A percentile compares a stretch with the other conserved stretches of the same genome.
These are phyloP conservation scores for Neofusicoccum sp. DNA, from an alignment of 2,329 filamentous ascomycete genomes.

Conservation along the genomic window DNA sequence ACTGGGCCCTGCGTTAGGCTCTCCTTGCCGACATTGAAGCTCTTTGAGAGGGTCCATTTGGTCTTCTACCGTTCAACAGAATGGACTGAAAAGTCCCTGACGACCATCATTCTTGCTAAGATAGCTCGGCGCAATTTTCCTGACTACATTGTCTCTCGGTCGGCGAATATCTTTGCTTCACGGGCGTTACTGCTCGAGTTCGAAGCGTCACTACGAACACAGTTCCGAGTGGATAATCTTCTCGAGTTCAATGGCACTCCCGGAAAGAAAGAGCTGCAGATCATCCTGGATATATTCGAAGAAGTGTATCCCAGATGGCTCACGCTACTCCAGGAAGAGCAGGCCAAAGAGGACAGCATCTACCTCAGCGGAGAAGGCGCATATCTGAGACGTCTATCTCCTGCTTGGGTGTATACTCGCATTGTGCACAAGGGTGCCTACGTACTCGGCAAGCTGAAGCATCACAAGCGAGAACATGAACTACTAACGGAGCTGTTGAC, in stretches of 20 bases:
- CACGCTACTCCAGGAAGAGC: slow-evolving; percentile 70
- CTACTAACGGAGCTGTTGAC: slow-evolving; percentile 73
- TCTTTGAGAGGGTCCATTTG: slow-evolving; percentile 93
- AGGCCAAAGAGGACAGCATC: slow-evolving; percentile 72
- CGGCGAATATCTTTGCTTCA: slow-evolving; percentile 83
- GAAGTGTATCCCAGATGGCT: slow-evolving; percentile 82
- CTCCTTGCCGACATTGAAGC: slow-evolving; percentile 68
- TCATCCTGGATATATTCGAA: slow-evolving; percentile 72
- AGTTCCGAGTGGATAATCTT: slow-evolving; percentile 78
- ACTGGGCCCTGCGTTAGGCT: slow-evolving; percentile 85
- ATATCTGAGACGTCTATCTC: slow-evolving; percentile 86
- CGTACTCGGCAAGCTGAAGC: slow-evolving; percentile 73
- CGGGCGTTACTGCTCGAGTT: slow-evolving; percentile 80
- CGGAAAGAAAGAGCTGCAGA: slow-evolving; percentile 65
- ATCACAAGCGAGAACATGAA: slow-evolving; percentile 74
- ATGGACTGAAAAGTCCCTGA: slow-evolving; percentile 97
- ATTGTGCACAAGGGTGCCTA: slow-evolving; percentile 86
- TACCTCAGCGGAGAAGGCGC: slow-evolving; percentile 84
- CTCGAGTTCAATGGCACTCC: slow-evolving; percentile 78
- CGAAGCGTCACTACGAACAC: slow-evolving; percentile 79
- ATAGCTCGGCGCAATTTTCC: slow-evolving; percentile 88
- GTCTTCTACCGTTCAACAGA: slow-evolving; percentile 96
- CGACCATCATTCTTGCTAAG: slow-evolving; percentile 89
- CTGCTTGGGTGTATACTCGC: slow-evolving; percentile 89
- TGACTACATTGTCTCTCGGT: slow-evolving; percentile 85